phyloP scores from a whole-genome alignment of 768 basidiomycete species.

The Boletus subcaerulescens region DNA sequence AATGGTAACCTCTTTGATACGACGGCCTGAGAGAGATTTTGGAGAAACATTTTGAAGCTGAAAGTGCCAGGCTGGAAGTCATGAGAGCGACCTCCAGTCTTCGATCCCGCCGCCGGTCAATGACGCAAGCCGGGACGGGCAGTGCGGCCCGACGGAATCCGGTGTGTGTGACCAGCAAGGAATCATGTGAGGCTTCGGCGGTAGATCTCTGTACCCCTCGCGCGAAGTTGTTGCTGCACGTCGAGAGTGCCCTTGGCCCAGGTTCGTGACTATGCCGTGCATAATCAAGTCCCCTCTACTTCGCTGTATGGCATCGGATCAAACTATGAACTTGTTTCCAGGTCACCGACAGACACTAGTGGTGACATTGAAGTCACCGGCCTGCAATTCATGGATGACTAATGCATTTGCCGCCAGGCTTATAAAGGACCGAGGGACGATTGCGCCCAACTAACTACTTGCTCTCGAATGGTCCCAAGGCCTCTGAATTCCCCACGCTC shows the following conservation, averaged over 20 bases:
- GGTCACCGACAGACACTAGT: too few relatives aligned
- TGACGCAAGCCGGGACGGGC: too few relatives aligned
- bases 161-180: not conserved
- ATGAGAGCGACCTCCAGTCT: not conserved
- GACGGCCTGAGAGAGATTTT: not conserved
- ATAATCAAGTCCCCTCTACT: too few relatives aligned
- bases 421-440: not conserved
- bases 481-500: constrained; percentile 34
- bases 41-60: constrained; percentile 4
- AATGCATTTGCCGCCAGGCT: not conserved
- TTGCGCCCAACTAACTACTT: not conserved
- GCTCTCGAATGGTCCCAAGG: constrained; percentile 39
- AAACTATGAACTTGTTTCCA: too few relatives aligned
- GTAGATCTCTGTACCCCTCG: too few relatives aligned
- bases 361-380: too few relatives aligned
- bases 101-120: too few relatives aligned
- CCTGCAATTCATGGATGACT: not conserved
- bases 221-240: too few relatives aligned
- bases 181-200: too few relatives aligned
- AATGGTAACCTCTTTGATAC: not conserved
- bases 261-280: too few relatives aligned
- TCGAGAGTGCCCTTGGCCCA: too few relatives aligned
- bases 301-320: too few relatives aligned
- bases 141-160: not conserved
- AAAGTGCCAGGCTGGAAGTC: not conserved